Evolutionary conservation across 1,139 yeast genomes (phyloP).

Genomic region (Diutina sp.): DNA sequence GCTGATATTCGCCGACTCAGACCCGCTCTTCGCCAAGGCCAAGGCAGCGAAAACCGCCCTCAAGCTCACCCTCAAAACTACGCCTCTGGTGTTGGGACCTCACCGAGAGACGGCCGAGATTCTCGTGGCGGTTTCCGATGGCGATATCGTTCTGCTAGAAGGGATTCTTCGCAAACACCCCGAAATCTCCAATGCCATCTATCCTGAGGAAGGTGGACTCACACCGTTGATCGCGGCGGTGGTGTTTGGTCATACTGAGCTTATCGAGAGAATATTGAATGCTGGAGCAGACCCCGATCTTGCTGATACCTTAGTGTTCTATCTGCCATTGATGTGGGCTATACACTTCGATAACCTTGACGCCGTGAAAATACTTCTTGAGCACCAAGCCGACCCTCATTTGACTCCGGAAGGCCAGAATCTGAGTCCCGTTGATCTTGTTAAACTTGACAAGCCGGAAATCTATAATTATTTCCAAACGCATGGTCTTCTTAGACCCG

Average conservation of each 20-base stretch:
- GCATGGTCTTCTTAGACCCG: slow-evolving; percentile 26
- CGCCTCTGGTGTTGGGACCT: background rate
- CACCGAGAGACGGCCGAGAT: background rate
- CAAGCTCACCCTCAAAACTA: slow-evolving; percentile 9
- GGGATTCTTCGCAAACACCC: slow-evolving; percentile 18
- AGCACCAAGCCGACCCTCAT: slow-evolving; percentile 30
- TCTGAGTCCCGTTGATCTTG: slow-evolving; percentile 21
- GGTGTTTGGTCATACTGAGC: slow-evolving; percentile 30
- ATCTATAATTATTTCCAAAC: slow-evolving; percentile 25
- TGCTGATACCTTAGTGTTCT: slow-evolving; percentile 19
- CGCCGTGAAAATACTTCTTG: slow-evolving; percentile 20
- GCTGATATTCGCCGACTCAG: slow-evolving; percentile 13
- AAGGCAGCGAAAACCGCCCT: slow-evolving; percentile 35
- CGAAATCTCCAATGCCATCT: slow-evolving; percentile 16
- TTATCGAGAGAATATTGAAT: slow-evolving; percentile 29
- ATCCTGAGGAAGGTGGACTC: slow-evolving; percentile 28
- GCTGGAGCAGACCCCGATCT: slow-evolving; percentile 27
- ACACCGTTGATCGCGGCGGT: slow-evolving; percentile 41
- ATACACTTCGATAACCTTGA: slow-evolving; percentile 25
- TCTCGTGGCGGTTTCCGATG: slow-evolving; percentile 23
- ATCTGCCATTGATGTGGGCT: slow-evolving; percentile 39
- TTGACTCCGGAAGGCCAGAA: slow-evolving; percentile 13
- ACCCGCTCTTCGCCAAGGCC: slow-evolving; percentile 28
- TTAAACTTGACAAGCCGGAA: slow-evolving; percentile 18
- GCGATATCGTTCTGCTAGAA: slow-evolving; percentile 34